phyloP scores from a whole-genome alignment of 495 filamentous ascomycete genomes.

The Annulohypoxylon maeteangense region DNA sequence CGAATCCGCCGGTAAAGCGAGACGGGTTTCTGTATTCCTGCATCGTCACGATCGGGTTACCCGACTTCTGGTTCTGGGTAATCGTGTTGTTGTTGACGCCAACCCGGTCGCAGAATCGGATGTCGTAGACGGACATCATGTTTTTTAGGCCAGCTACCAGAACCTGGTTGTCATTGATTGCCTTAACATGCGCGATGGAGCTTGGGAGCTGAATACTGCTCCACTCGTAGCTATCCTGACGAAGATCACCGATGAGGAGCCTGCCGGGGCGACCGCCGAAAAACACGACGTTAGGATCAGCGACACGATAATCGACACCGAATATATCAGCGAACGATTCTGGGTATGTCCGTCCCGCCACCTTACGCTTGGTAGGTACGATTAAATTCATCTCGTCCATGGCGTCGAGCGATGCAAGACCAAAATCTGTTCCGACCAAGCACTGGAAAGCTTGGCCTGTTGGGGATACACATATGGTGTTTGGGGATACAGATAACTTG shows the following conservation, averaged over 20 bases:
- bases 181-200: constrained; percentile 49
- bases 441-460: not conserved
- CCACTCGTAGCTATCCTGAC: constrained; percentile 34
- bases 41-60: constrained; percentile 50
- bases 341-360: too few relatives aligned
- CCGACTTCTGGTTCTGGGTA: not conserved
- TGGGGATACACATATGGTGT: not conserved
- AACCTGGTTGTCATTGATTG: constrained; percentile 47
- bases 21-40: constrained; percentile 51
- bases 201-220: constrained; percentile 15
- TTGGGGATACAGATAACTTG: too few relatives aligned
- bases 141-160: constrained; percentile 52
- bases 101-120: constrained; percentile 40
- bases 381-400: not conserved
- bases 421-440: not conserved
- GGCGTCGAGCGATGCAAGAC: not conserved
- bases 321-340: too few relatives aligned
- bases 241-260: constrained; percentile 50
- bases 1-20: constrained; percentile 51
- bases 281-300: constrained; percentile 44
- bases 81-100: not conserved
- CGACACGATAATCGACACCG: constrained; percentile 43
- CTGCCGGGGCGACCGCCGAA: constrained; percentile 52
- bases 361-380: too few relatives aligned
- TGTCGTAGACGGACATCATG: constrained; percentile 54